phyloP scores from a whole-genome alignment of 139 green algal genomes.

The Haematococcus lacustris region DNA sequence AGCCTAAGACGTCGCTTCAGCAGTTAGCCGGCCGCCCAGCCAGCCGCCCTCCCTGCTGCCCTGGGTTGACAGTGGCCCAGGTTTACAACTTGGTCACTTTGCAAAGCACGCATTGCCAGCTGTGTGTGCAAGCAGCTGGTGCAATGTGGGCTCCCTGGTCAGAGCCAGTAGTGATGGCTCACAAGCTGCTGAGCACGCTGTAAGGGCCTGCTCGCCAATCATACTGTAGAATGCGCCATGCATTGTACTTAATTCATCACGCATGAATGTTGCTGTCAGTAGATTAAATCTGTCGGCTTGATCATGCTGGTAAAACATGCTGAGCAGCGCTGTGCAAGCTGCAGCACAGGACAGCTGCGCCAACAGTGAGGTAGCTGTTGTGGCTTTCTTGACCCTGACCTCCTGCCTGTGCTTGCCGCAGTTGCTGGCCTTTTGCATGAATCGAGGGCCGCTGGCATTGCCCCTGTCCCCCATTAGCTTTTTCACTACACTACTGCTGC shows the following conservation, averaged over 20 bases:
- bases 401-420: conserved; percentile 2
- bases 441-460: conserved; percentile 11
- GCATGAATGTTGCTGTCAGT: not conserved
- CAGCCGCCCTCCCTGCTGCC: too few species aligned
- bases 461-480: conserved; percentile 13
- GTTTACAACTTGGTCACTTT: not conserved
- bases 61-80: too few species aligned
- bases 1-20: too few species aligned
- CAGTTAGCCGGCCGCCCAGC: too few species aligned
- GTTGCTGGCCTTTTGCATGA: conserved; percentile 15
- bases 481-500: conserved; percentile 5
- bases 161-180: too few species aligned
- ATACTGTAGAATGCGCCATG: not conserved
- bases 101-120: not conserved
- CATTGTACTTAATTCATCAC: too few species aligned
- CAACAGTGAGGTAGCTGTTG: too few species aligned
- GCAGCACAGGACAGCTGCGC: too few species aligned
- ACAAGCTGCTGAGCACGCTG: too few species aligned
- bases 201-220: too few species aligned
- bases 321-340: not conserved
- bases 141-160: not conserved
- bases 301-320: not conserved
- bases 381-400: not conserved
- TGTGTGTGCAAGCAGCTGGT: not conserved
- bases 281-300: not conserved